phyloP scores from a whole-genome alignment of 768 basidiomycete genomes.

The Boletus fagicola region DNA sequence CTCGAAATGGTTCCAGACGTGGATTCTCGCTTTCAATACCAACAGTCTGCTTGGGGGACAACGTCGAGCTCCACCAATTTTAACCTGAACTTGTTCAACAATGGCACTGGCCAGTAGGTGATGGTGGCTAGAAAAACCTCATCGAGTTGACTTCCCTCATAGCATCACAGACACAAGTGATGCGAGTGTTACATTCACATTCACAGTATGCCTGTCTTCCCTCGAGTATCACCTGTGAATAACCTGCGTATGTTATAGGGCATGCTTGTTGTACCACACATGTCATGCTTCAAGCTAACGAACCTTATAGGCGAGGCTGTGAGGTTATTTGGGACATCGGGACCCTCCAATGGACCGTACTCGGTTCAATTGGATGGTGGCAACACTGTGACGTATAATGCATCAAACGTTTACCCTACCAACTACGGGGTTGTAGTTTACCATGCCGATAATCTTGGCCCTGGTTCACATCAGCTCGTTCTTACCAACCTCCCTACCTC shows the following conservation, averaged over 20 bases:
- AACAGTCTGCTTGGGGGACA: slow-evolving; percentile 35
- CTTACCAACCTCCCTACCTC: slow-evolving; percentile 31
- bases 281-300: background rate
- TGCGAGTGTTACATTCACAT: slow-evolving; percentile 38
- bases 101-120: slow-evolving; percentile 42
- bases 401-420: slow-evolving; percentile 15
- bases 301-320: slow-evolving; percentile 40
- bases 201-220: slow-evolving; percentile 33
- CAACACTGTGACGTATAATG: slow-evolving; percentile 15
- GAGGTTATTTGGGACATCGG: slow-evolving; percentile 44
- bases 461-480: slow-evolving; percentile 36
- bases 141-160: background rate
- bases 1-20: slow-evolving; percentile 32
- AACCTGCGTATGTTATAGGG: slow-evolving; percentile 17
- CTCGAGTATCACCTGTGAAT: background rate
- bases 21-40: slow-evolving; percentile 40
- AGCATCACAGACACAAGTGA: slow-evolving; percentile 36
- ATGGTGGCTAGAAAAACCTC: background rate
- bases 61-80: slow-evolving; percentile 30
- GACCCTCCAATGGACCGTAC: slow-evolving; percentile 36
- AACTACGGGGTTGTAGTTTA: slow-evolving; percentile 32
- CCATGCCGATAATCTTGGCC: slow-evolving; percentile 38
- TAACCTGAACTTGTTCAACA: slow-evolving; percentile 39
- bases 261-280: slow-evolving; percentile 5
- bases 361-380: slow-evolving; percentile 37